Evolutionary conservation across 805 yeast species (phyloP), one percentile per base, ranked within the genome.

Genomic region (Brettanomyces nanus): DNA sequence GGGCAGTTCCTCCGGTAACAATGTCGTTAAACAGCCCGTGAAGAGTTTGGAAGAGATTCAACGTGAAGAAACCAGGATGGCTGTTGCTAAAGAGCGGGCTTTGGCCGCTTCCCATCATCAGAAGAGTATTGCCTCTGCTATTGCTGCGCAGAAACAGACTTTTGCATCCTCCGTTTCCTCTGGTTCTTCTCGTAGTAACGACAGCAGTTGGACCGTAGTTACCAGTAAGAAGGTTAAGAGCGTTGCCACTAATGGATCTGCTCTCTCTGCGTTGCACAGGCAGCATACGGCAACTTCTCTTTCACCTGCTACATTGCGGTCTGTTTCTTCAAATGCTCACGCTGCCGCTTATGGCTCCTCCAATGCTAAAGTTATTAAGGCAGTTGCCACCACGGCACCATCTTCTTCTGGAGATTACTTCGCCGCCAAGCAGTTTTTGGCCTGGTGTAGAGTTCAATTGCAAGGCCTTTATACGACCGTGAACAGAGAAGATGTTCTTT

Each of bases 401-500:
- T 28, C 44, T 17, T 66, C 71, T 4, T 65, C 31, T 15, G 17
- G 31, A 28, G 36, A 37, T 10, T 18, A 11, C 21, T 25, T 28
- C n/a, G 32, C 68, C 10, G 70, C 76, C 27, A 76, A 77, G 54
- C 85, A 79, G 42, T 80, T 83, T 44, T 58, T 83, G 44, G 58
- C 66, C 17, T 83, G 94, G 94, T 80, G 86, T 43, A 73, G 85
- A 49, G 55, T 74, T 3, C 75, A 79, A 45, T 66, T 83, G 69
- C 66, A 68, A 38, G 77, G 72, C 43, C 66, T 90, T 55, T 80
- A 85, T 54, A 72, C 79, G 7, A 80, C 85, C 14, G 87, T 89
- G 29, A 79, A 86, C 30, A 71, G 70, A 34, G 84, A 80, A 45
- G 95, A 84, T 54, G 76, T 92, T 30, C 65, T 90, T 35, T 79